Evolutionary conservation across 2,329 filamentous ascomycete species (phyloP).

Genomic region (Alternaria conjuncta): DNA sequence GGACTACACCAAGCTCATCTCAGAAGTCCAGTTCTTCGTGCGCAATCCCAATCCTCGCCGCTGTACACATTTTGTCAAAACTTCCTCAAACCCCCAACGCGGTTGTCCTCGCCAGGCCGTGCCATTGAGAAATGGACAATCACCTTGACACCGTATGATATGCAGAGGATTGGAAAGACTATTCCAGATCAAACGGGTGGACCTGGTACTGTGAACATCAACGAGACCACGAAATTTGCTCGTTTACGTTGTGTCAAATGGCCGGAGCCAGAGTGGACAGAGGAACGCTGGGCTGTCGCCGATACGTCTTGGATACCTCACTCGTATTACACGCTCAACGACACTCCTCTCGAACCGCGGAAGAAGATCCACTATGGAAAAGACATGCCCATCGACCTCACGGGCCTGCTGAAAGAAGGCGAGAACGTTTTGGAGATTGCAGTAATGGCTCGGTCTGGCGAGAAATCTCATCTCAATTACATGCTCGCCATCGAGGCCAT

Average conservation of each 20-base stretch:
- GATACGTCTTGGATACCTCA: slow-evolving; percentile 72
- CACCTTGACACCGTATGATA: slow-evolving; percentile 48
- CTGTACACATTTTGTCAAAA: slow-evolving; percentile 66
- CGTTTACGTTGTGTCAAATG: slow-evolving; percentile 72
- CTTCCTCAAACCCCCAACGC: slow-evolving; percentile 58
- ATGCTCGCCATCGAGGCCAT: slow-evolving; percentile 75
- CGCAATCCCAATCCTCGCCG: slow-evolving; percentile 14
- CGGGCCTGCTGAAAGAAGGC: slow-evolving; percentile 63
- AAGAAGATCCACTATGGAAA: slow-evolving; percentile 76
- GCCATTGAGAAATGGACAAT: slow-evolving; percentile 58
- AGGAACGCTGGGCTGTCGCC: slow-evolving; percentile 66
- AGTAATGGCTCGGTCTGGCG: slow-evolving; percentile 32
- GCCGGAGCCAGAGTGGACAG: slow-evolving; percentile 35
- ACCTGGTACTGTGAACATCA: slow-evolving; percentile 43
- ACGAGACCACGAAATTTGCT: slow-evolving; percentile 65
- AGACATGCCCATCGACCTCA: slow-evolving; percentile 78
- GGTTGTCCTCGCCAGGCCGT: slow-evolving; percentile 42
- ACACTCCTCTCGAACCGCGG: slow-evolving; percentile 59
- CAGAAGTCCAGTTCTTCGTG: slow-evolving; percentile 58
- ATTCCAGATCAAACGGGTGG: slow-evolving; percentile 31
- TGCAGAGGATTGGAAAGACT: slow-evolving; percentile 48
- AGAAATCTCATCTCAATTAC: slow-evolving; percentile 55
- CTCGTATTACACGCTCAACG: slow-evolving; percentile 74
- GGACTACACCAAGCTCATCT: slow-evolving; percentile 67
- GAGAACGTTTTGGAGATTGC: slow-evolving; percentile 66